A percentile compares a stretch with the other conserved stretches of the same genome.
Conservation (phyloP, 2,329 filamentous ascomycete genomes). For the Ceratocystis albifundus region DNA sequence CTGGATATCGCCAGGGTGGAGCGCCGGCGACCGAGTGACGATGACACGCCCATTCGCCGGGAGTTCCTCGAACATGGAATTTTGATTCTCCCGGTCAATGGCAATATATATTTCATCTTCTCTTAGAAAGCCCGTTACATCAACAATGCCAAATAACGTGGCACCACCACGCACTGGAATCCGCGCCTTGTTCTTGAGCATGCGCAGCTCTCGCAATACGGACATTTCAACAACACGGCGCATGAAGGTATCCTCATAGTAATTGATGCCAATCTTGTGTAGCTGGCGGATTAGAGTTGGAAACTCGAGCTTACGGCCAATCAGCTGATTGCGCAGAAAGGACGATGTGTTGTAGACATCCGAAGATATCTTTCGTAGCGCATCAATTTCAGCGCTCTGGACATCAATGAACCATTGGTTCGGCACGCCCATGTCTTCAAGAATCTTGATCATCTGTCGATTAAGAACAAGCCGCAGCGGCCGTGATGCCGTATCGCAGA, state of each 20-base stretch:
- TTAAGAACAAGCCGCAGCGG: conserved; percentile 63
- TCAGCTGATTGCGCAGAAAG: conserved; percentile 51
- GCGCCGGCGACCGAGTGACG: conserved; percentile 66
- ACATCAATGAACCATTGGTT: conserved; percentile 49
- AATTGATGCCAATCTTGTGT: conserved; percentile 48
- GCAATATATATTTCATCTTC: conserved; percentile 59
- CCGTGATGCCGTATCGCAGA: conserved; percentile 57
- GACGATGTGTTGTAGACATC: conserved; percentile 49
- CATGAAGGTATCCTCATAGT: conserved; percentile 57
- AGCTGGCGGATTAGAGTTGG: conserved; percentile 51
- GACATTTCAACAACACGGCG: conserved; percentile 58
- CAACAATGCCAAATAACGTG: conserved; percentile 75
- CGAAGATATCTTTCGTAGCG: conserved; percentile 48
- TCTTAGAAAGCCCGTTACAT: conserved; percentile 58
- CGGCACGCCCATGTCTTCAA: conserved; percentile 62
- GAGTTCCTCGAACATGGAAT: conserved; percentile 3
- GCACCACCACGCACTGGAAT: conserved; percentile 59
- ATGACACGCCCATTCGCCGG: conserved; percentile 37
- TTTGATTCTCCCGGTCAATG: conserved; percentile 31
- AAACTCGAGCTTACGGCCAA: conserved; percentile 50
- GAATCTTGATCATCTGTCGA: conserved; percentile 70
- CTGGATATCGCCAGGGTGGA: conserved; percentile 75
- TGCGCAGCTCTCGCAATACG: conserved; percentile 56
- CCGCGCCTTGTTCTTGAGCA: conserved; percentile 66
- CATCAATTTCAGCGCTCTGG: conserved; percentile 50